These are phyloP conservation scores for Saccharomycopsis vini DNA, from an alignment of 805 yeast species.

Conservation along the genomic window DNA sequence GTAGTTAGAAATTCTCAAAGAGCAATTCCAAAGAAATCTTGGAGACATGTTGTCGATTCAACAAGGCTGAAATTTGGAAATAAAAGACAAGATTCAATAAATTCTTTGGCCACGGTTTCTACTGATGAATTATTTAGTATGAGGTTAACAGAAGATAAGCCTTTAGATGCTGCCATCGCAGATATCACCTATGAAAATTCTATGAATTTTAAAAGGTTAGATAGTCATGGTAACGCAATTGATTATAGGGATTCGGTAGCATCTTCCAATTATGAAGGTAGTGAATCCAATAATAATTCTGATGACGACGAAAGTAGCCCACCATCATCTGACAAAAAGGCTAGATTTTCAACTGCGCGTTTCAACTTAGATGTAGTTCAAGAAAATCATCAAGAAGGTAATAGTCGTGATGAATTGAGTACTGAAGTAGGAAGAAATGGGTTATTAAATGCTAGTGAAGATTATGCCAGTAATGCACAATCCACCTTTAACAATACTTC, in stretches of 20 bases:
- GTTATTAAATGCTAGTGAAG: background rate
- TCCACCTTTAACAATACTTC: background rate
- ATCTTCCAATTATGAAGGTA: background rate
- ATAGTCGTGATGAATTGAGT: background rate
- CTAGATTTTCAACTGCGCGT: background rate
- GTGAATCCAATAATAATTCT: background rate
- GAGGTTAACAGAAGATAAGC: conserved; percentile 55
- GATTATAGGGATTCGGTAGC: background rate
- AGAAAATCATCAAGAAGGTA: conserved; percentile 15
- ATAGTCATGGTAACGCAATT: conserved; percentile 14
- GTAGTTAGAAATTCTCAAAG: conserved; percentile 4
- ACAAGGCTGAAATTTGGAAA: conserved; percentile 20
- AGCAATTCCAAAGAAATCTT: conserved; percentile 38
- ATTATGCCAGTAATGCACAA: background rate
- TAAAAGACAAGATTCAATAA: conserved; percentile 51
- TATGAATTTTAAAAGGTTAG: conserved; percentile 13
- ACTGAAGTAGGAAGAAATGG: conserved; percentile 11
- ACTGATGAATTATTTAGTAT: conserved; percentile 78
- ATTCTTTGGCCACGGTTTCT: conserved; percentile 74
- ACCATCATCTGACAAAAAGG: background rate
- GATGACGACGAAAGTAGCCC: background rate
- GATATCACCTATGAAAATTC: background rate
- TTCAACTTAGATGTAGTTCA: conserved; percentile 3
- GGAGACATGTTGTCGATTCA: conserved; percentile 41
- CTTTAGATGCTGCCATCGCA: background rate